A percentile compares a stretch with the other conserved stretches of the same genome.
phyloP scores from a whole-genome alignment of 2,329 filamentous ascomycete species.

The Fusarium sp. region DNA sequence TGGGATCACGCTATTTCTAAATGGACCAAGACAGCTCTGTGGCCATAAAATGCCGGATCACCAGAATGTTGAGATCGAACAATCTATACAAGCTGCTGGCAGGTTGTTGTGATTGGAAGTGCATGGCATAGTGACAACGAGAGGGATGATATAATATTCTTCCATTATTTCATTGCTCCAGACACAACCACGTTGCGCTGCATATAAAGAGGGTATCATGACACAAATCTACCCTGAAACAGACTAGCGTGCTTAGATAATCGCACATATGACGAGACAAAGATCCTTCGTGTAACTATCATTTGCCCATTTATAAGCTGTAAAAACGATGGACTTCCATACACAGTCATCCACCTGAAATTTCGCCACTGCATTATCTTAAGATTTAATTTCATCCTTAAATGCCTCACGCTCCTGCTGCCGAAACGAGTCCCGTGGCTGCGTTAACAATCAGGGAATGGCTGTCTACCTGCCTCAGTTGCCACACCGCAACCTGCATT shows the following conservation, averaged over 20 bases:
- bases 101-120: not conserved
- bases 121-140: accelerated
- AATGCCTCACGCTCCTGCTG: not conserved
- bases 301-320: not conserved
- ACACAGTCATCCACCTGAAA: not conserved
- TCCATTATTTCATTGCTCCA: not conserved
- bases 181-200: not conserved
- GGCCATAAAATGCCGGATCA: not conserved
- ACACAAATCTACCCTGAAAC: not conserved
- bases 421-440: not conserved
- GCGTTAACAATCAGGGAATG: not conserved
- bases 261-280: not conserved
- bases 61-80: not conserved
- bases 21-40: not conserved
- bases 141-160: not conserved
- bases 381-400: not conserved
- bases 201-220: not conserved
- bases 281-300: not conserved
- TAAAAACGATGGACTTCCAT: not conserved
- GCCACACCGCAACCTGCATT: not conserved
- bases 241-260: not conserved
- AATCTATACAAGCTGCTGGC: not conserved
- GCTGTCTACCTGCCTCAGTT: not conserved
- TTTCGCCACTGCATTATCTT: not conserved
- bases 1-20: not conserved